These are phyloP conservation scores for Ogataea ganodermae DNA, from an alignment of 805 yeast genomes.

Conservation along the genomic window DNA sequence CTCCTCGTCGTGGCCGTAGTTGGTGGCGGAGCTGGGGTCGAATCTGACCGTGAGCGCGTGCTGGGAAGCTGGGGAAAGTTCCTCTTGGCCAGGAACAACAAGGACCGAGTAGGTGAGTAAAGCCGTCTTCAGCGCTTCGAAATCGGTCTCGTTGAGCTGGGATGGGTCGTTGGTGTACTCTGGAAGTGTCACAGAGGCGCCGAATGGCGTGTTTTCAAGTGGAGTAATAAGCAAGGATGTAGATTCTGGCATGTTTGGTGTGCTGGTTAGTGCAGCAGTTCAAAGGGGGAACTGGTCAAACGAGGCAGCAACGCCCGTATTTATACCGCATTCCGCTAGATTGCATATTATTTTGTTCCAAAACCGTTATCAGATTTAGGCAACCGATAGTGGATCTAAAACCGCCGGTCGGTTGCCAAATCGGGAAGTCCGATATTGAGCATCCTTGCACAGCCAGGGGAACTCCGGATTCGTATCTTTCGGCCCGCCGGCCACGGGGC, in stretches of 20 bases:
- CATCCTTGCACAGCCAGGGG: neutral
- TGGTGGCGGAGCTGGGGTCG: conserved; percentile 69
- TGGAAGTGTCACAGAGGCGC: conserved; percentile 70
- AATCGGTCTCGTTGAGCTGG: conserved; percentile 63
- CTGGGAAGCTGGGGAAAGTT: conserved; percentile 72
- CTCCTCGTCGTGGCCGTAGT: conserved; percentile 80
- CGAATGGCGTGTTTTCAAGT: conserved; percentile 55
- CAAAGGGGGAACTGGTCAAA: neutral
- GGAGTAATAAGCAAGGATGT: conserved; percentile 45
- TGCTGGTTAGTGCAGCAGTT: neutral
- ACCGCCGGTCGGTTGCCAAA: conserved; percentile 4
- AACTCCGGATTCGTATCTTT: neutral
- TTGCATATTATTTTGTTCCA: no score
- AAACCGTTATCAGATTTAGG: conserved; percentile 1
- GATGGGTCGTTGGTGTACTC: conserved; percentile 74
- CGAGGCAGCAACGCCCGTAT: neutral
- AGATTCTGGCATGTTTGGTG: conserved; percentile 24
- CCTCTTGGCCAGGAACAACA: conserved; percentile 71
- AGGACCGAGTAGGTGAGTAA: conserved; percentile 69
- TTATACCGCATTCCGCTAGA: neutral
- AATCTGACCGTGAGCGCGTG: conserved; percentile 73
- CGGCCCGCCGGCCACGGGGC: neutral
- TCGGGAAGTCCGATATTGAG: conserved; percentile 1
- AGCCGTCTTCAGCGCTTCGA: conserved; percentile 60
- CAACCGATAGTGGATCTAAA: neutral